Base-by-base conservation (phyloP, 192 early-diverging fungal genomes). In the Backusella tuberculispora region DNA sequence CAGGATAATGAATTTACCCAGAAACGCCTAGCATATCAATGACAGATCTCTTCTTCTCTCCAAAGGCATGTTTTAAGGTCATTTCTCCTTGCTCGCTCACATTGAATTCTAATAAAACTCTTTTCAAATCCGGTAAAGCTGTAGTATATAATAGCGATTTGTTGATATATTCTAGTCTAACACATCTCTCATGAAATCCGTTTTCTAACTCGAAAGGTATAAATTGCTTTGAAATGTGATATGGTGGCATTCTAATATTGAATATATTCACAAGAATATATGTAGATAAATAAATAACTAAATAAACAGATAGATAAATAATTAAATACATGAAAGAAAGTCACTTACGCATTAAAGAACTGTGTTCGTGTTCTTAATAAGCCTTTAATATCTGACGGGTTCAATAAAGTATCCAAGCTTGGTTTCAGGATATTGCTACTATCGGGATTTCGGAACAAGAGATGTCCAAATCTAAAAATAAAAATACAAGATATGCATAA, bases 401-500 rank as follows among this genome's bases (percentile, higher is more conserved):
- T 34, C 64, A 66, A 40, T 34, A 66, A 38, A 1, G 53, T 26
- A 17, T 44, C 29, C 7, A 48, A 13, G 43, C 43, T 26, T 38
- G 68, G 68, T 42, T 47, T 72, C n/a, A 72, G 26, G 46, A 50
- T 37, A 65, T 63, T 73, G 15, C 15, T 45, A 47, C 21, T 26
- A n/a, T 69, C 44, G 17, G 24, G 48, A 64, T 73, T 73, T 17
- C 34, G 38, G 37, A 73, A 45, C 24, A 73, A 37, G n/a, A 65
- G 14, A 65, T 65, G 63, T n/a, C 72, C 72, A 63, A 73, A 73
- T 44, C 72, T 72, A 50, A 15, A 56, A 53, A 56, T 56, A 56
- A 29, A 21, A 15, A 5, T 14, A 12, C 17, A 34, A 34, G 29
- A 34, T 34, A 34, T 34, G 29, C 29, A 34, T 34, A 34, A 34